A percentile compares a stretch with the other conserved stretches of the same genome.
Conservation (phyloP, 139 green algal species). For the Spirogloea muscicola region DNA sequence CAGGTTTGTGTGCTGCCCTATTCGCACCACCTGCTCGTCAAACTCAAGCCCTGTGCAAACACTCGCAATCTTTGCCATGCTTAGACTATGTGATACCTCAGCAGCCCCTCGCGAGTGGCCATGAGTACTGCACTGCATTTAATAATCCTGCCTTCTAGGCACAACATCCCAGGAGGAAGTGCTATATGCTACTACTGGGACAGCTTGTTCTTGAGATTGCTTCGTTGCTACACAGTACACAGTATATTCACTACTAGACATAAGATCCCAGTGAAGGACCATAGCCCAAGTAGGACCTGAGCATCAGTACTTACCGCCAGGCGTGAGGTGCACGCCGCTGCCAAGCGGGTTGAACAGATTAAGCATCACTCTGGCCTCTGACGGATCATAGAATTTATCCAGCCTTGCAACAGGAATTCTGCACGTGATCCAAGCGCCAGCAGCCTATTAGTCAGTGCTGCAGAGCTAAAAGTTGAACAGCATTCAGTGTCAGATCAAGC, state of each 20-base stretch:
- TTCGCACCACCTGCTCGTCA: conserved; percentile 35
- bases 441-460: not conserved
- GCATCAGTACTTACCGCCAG: conserved; percentile 34
- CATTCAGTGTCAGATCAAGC: not conserved
- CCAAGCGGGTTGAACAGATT: conserved; percentile 37
- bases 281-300: too few relatives aligned
- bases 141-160: not conserved
- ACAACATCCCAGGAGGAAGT: not conserved
- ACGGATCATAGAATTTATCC: not conserved
- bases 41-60: conserved; percentile 29
- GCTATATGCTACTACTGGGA: not conserved
- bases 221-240: not conserved
- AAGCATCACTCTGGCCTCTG: conserved; percentile 2
- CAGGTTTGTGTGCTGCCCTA: conserved; percentile 36
- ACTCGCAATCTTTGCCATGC: too few relatives aligned
- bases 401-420: not conserved
- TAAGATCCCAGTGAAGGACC: too few relatives aligned
- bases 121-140: not conserved
- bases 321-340: conserved; percentile 38
- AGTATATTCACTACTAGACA: too few relatives aligned
- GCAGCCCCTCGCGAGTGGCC: not conserved
- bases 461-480: not conserved
- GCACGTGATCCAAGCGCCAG: not conserved
- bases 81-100: not conserved
- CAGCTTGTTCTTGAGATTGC: not conserved